Evolutionary conservation across 139 green algal species (phyloP).

Genomic region (Closterium sp.): DNA sequence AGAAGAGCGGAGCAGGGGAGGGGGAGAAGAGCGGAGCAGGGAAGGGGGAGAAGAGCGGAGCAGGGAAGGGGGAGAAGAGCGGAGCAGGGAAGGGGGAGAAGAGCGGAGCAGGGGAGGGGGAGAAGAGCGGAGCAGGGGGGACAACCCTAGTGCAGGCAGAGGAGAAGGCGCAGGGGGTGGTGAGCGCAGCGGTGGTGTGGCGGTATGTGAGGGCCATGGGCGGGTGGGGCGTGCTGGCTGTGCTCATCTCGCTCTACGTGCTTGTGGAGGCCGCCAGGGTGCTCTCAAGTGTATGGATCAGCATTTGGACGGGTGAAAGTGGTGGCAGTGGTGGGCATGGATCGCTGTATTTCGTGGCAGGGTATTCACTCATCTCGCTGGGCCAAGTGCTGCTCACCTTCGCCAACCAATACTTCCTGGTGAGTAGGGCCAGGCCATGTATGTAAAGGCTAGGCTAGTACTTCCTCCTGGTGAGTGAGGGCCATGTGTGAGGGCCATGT

Average conservation of each 20-base stretch:
- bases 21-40: too few species aligned
- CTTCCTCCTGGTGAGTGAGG: too few species aligned
- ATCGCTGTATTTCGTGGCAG: conserved; percentile 38
- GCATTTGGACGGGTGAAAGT: conserved; percentile 31
- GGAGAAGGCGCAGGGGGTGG: conserved; percentile 10
- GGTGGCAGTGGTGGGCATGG: neutral
- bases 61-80: too few species aligned
- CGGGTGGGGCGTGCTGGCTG: neutral
- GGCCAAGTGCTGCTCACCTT: too few species aligned
- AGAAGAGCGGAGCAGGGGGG: conserved; percentile 55
- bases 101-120: neutral
- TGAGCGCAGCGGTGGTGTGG: conserved; percentile 5
- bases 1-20: too few species aligned
- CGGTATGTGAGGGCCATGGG: conserved; percentile 43
- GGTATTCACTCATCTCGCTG: conserved; percentile 51
- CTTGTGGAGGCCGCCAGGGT: too few species aligned
- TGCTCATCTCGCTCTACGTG: too few species aligned
- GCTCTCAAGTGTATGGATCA: too few species aligned
- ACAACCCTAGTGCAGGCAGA: conserved; percentile 20
- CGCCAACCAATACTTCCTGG: conserved; percentile 42
- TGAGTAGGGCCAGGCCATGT: too few species aligned
- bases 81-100: neutral
- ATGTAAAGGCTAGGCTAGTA: too few species aligned
- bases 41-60: too few species aligned
- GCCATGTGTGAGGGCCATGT: too few species aligned